phyloP scores from a whole-genome alignment of 306 rosid genomes.

The Boehmeria nivea region DNA sequence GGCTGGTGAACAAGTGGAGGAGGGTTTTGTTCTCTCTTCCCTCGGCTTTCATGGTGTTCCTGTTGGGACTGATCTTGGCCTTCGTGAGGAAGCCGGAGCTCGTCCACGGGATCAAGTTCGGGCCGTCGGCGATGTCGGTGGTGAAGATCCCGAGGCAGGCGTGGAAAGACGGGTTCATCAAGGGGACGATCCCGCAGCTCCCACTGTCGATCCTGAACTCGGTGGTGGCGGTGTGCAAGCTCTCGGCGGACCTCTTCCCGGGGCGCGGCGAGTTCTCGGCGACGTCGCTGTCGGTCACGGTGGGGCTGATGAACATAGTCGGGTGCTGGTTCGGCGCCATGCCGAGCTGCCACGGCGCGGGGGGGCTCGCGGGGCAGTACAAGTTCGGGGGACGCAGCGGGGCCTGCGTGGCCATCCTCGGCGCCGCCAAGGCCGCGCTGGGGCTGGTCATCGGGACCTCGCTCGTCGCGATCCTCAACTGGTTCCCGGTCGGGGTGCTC shows the following conservation, averaged over 20 bases:
- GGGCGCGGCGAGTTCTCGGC: slow-evolving; percentile 43
- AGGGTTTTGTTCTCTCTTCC: slow-evolving; percentile 48
- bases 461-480: slow-evolving; percentile 38
- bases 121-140: slow-evolving; percentile 51
- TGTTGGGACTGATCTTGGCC: slow-evolving; percentile 51
- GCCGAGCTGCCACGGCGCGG: slow-evolving; percentile 81
- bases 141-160: slow-evolving; percentile 45
- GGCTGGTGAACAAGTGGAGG: not conserved
- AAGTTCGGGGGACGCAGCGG: slow-evolving; percentile 87
- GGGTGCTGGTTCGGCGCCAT: slow-evolving; percentile 85
- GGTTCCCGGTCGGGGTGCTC: slow-evolving; percentile 59
- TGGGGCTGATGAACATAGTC: slow-evolving; percentile 66
- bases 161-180: slow-evolving; percentile 72
- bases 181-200: slow-evolving; percentile 73
- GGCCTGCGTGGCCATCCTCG: slow-evolving; percentile 70
- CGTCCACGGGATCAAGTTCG: slow-evolving; percentile 44
- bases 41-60: slow-evolving; percentile 54
- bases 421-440: slow-evolving; percentile 46
- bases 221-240: slow-evolving; percentile 59
- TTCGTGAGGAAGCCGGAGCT: slow-evolving; percentile 51
- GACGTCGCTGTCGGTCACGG: slow-evolving; percentile 67
- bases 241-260: slow-evolving; percentile 62
- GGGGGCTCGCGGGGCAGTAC: slow-evolving; percentile 81
- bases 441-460: slow-evolving; percentile 65
- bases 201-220: slow-evolving; percentile 70